Evolutionary conservation across 2,329 filamentous ascomycete genomes (phyloP), one percentile per base, ranked within the genome.

Genomic region (Exophiala lecanii-corni): DNA sequence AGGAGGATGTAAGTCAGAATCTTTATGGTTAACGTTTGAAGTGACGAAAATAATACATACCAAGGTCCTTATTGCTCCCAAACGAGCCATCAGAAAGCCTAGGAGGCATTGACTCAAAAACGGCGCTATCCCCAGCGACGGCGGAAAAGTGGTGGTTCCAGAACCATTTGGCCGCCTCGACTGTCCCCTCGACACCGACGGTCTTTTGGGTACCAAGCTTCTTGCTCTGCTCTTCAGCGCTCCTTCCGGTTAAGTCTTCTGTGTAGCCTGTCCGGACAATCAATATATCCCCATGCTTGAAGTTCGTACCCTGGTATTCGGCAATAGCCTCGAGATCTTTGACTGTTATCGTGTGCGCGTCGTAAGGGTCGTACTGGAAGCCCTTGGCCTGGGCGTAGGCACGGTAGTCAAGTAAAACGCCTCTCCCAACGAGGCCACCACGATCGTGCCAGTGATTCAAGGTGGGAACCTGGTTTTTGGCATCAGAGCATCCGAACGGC

Each of bases 221-320:
- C 20, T 50, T 54, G 10, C 46, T 50, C 15, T 64, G 59, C 26
- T 64, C 58, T n/a, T 56, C 59, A 1, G 58, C 48, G 1, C 53
- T 62, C 5, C 69, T 71, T 2, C 61, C 60, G 49, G 78, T 65
- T 39, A 83, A 74, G 4, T 72, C 65, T 52, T 81, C 73, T 6
- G 79, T 76, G 51, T 74, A 77, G 1, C 83, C 82, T 1, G 75
- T 79, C n/a, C 82, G 72, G n/a, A 87, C 58, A 35, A 86, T 68
- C 7, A 87, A 68, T 39, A 86, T 75, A 47, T 86, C 81, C 3
- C 82, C 82, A 2, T 71, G 60, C 43, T 69, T 69, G 51, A 78
- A 71, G 45, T 75, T 70, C 30, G 73, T 73, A 12, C 74, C 74
- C 49, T 76, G 68, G 0, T 66, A 59, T 3, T 65, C 63, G 0